Evolutionary conservation across 306 rosid species (phyloP), one percentile per base, ranked within the genome.

Genomic region (Lathyrus aphaca): DNA sequence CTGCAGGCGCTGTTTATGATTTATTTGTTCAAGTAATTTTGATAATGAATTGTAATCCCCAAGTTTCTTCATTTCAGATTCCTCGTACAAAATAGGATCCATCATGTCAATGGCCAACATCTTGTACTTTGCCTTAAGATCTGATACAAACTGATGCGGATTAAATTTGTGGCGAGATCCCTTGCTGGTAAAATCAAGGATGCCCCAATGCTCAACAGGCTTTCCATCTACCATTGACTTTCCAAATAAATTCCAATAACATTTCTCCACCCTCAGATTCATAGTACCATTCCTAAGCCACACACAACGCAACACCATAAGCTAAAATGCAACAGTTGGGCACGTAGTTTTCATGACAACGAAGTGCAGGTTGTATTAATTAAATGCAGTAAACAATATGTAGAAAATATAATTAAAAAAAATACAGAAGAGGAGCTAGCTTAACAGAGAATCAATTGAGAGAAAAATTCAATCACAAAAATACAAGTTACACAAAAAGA

Each of bases 201-300:
- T 80, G 40, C 85, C 89, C 97, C 97, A 88, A 23, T 68, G 63
- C 25, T 68, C 79, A 55, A 88, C 69, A 18, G 81, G 43, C 69
- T 71, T 84, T 27, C 88, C 97, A 49, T 79, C 82, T 54, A 84
- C 87, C 39, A 91, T 69, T 7, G 81, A 83, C 70, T 2, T 81
- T 19, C 73, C 95, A n/a, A 75, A 13, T 1, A 91, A 78, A 61
- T 84, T 91, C 97, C 97, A 91, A 0, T 84, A 82, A 15, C 85
- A 74, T 70, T 80, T 88, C 32, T 78, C 80, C 4, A 25, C 58
- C 30, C 69, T 82, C 55, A 84, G 73, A 1, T 40, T 6, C 51
- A 81, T 7, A 10, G 13, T 74, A 12, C 29, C 55, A 48, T 21
- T 19, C 68, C 17, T 62, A n/a, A n/a, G n/a, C n/a, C n/a, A n/a